phyloP scores from a whole-genome alignment of 176 grass and related monocot genomes.

The Musa acuminata region DNA sequence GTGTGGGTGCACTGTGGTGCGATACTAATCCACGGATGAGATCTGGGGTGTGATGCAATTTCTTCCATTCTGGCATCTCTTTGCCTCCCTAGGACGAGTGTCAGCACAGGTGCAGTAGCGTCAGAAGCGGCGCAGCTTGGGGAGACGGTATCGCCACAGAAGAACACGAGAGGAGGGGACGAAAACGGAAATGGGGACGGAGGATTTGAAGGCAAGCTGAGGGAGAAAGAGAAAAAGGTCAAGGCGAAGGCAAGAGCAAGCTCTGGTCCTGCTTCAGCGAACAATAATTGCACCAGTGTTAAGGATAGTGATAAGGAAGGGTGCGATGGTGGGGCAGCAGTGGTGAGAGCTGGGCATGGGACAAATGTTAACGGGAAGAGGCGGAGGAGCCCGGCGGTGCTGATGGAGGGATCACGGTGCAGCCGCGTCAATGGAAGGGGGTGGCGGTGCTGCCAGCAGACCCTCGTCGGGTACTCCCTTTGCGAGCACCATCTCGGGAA shows the following conservation, averaged over 20 bases:
- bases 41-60: background rate
- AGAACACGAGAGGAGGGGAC: background rate
- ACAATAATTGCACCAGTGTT: too few species aligned
- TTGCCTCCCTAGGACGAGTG: background rate
- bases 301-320: too few species aligned
- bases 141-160: background rate
- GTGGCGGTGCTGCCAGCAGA: conserved; percentile 89
- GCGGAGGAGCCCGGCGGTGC: conserved; percentile 34
- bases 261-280: too few species aligned
- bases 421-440: conserved; percentile 91
- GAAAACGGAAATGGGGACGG: background rate
- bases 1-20: background rate
- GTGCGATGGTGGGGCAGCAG: too few species aligned
- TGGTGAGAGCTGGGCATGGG: too few species aligned
- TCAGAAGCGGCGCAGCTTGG: background rate
- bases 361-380: conserved; percentile 3
- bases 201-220: background rate
- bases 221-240: conserved; percentile 16
- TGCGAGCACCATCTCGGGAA: conserved; percentile 97
- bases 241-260: background rate
- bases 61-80: background rate
- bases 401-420: conserved; percentile 75
- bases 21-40: background rate
- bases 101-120: conserved; percentile 1
- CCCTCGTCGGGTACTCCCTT: conserved; percentile 74